phyloP scores from a whole-genome alignment of 2,329 filamentous ascomycete species.

The Diplocarpon rosae region DNA sequence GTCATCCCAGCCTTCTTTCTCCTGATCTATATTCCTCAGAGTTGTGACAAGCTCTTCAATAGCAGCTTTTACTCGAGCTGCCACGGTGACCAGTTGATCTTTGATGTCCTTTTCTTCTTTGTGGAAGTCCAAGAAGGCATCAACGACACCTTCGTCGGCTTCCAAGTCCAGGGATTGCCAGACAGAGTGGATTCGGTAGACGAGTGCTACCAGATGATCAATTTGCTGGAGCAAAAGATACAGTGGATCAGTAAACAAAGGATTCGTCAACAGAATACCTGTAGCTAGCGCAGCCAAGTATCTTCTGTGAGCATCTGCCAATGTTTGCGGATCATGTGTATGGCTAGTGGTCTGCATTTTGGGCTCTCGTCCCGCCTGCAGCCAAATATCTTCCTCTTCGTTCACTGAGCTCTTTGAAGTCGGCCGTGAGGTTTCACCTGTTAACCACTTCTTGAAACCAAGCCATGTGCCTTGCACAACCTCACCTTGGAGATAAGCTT shows the following conservation, averaged over 20 bases:
- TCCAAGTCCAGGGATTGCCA: constrained; percentile 74
- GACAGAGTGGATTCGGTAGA: constrained; percentile 63
- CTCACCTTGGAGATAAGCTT: constrained; percentile 82
- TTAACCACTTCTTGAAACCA: constrained; percentile 67
- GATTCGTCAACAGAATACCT: constrained; percentile 54
- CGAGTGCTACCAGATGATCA: constrained; percentile 71
- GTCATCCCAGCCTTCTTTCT: constrained; percentile 27
- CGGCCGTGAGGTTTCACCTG: constrained; percentile 21
- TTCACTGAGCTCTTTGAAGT: constrained; percentile 11
- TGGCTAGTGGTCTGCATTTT: constrained; percentile 13
- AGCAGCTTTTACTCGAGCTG: constrained; percentile 52
- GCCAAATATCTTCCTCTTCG: constrained; percentile 34
- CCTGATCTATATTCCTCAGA: constrained; percentile 43
- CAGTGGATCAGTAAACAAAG: constrained; percentile 51
- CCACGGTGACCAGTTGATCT: constrained; percentile 51
- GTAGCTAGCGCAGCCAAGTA: constrained; percentile 62
- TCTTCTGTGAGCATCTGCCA: constrained; percentile 66
- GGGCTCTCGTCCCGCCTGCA: constrained; percentile 22
- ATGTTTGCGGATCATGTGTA: constrained; percentile 69
- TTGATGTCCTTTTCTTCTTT: constrained; percentile 62
- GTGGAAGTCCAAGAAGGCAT: constrained; percentile 59
- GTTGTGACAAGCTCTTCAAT: constrained; percentile 50
- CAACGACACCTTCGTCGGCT: constrained; percentile 69
- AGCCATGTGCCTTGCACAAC: constrained; percentile 74
- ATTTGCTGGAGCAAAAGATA: constrained; percentile 59